A percentile compares a stretch with the other conserved stretches of the same genome.
phyloP scores from a whole-genome alignment of 768 basidiomycete genomes.

The Panus rudis region DNA sequence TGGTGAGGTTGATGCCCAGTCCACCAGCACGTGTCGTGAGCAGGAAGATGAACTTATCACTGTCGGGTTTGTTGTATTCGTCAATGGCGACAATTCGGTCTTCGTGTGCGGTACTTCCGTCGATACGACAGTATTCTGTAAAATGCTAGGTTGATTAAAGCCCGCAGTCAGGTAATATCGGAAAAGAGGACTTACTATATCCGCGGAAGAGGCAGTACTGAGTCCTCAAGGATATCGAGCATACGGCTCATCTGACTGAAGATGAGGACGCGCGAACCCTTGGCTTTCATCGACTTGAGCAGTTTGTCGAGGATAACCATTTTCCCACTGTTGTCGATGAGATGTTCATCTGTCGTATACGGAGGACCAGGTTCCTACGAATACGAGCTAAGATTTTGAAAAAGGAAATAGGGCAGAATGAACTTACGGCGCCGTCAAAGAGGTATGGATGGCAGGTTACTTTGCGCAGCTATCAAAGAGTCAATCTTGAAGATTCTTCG shows the following conservation, averaged over 20 bases:
- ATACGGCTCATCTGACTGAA: slow-evolving; percentile 99
- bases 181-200: slow-evolving; percentile 55
- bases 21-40: slow-evolving; percentile 96
- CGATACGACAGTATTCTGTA: slow-evolving; percentile 92
- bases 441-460: slow-evolving; percentile 89
- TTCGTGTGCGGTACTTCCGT: slow-evolving; percentile 93
- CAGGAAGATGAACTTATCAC: slow-evolving; percentile 94
- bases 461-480: slow-evolving; percentile 52
- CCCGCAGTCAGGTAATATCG: neutral
- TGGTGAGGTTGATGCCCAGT: slow-evolving; percentile 92
- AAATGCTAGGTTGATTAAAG: neutral
- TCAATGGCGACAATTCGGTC: slow-evolving; percentile 94
- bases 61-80: slow-evolving; percentile 92
- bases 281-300: slow-evolving; percentile 76
- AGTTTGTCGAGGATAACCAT: slow-evolving; percentile 98
- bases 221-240: slow-evolving; percentile 93
- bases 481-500: neutral
- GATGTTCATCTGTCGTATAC: slow-evolving; percentile 96
- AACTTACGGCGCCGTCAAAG: slow-evolving; percentile 80
- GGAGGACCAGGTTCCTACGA: slow-evolving; percentile 93
- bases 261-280: slow-evolving; percentile 92
- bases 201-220: slow-evolving; percentile 89
- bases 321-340: slow-evolving; percentile 91
- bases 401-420: neutral
- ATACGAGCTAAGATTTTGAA: neutral